Evolutionary conservation across 2,329 filamentous ascomycete species (phyloP), one percentile per base, ranked within the genome.

Genomic region (Sporothrix pseudoabietina): DNA sequence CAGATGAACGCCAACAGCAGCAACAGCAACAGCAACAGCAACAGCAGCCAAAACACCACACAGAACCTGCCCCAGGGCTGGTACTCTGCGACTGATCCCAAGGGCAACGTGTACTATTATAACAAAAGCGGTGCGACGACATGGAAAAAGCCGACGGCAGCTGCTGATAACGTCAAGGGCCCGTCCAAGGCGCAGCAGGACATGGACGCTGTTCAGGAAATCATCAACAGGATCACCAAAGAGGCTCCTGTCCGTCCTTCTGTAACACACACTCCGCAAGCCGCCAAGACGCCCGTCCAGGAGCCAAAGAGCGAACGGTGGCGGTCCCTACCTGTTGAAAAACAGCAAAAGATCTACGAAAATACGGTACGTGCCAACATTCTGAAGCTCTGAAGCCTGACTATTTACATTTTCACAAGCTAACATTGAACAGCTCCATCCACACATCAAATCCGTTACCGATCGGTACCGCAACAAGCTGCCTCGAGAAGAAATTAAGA

Each of bases 291-390:
- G 0, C 85, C 87, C 6, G 82, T 84, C 4, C 85, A 86, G 63
- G 87, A 91, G 80, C 85, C 85, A 6, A 90, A 88, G 77, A 86
- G 87, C 77, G 91, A 93, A 66, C 92, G 91, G 79, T 94, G 92
- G 92, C 87, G 89, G 72, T 87, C 86, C 74, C 80, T 91, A 44
- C 85, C 91, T 1, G 80, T 90, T 77, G 94, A 98, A 76, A 98
- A 98, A 82, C 93, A 96, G 82, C 97, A 94, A 88, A 97, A 94
- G 84, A 86, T 97, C 2, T 98, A 98, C 78, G 94, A 98, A 81
- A 94, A 94, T 79, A 97, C 94, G 70, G 94, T 97, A 86, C 81
- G 92, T 71, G 19, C 49, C 65, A 57, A 26, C 26, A 26, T 26
- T 26, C 26, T 26, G 26, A 26, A 26, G 2, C 26, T 26, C 2